Evolutionary conservation across 2,329 filamentous ascomycete species (phyloP).

Genomic region (Phyllosticta paracitricarpa): DNA sequence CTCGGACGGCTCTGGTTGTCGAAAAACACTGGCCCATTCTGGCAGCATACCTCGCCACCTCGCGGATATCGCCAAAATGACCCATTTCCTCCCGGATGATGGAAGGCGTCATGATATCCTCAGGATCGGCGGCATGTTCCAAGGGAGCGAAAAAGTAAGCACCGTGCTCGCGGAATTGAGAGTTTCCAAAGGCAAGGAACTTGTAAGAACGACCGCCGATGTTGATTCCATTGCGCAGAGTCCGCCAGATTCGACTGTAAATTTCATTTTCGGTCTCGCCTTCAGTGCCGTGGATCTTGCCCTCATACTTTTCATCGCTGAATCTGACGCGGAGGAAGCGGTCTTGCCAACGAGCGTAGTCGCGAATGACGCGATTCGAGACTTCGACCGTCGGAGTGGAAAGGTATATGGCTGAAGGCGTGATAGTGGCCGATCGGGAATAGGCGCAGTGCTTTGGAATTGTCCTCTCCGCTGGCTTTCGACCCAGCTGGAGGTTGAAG

Average conservation of each 20-base stretch:
- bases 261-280: constrained; percentile 40
- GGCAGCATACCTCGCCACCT: constrained; percentile 83
- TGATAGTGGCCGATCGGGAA: constrained; percentile 68
- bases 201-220: constrained; percentile 76
- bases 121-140: constrained; percentile 54
- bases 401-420: constrained; percentile 73
- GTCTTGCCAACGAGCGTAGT: constrained; percentile 58
- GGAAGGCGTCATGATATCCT: constrained; percentile 18
- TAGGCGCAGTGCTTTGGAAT: constrained; percentile 65
- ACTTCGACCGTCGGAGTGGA: constrained; percentile 71
- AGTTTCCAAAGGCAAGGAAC: constrained; percentile 91
- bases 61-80: constrained; percentile 66
- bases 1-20: constrained; percentile 56
- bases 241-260: constrained; percentile 40
- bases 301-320: constrained; percentile 61
- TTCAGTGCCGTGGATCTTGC: constrained; percentile 18
- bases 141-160: constrained; percentile 85
- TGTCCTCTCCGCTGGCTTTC: constrained; percentile 32
- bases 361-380: constrained; percentile 76
- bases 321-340: constrained; percentile 86
- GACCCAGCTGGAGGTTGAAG: constrained; percentile 46
- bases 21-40: constrained; percentile 93
- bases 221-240: constrained; percentile 60
- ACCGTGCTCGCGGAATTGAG: constrained; percentile 83
- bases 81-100: constrained; percentile 79